Conservation (phyloP, 2,329 filamentous ascomycete genomes). For the Clarireedia monteithiana region DNA sequence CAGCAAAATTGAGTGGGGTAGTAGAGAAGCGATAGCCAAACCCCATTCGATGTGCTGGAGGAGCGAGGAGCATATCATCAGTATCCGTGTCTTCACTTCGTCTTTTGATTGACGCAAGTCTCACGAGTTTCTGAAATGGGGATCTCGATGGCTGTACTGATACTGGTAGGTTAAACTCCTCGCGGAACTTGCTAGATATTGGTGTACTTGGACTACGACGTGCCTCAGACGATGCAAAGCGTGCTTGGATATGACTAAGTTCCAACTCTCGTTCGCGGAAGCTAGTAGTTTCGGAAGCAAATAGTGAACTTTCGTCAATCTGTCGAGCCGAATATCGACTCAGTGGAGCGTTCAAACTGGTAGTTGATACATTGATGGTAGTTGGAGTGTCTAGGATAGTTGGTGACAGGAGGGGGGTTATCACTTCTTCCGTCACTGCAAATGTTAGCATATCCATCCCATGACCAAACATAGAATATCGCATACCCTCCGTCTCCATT, state of each 20-base stretch:
- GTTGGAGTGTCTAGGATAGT: constrained; percentile 1
- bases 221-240: constrained; percentile 19
- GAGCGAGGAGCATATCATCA: background rate
- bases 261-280: constrained; percentile 24
- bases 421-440: background rate
- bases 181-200: constrained; percentile 25
- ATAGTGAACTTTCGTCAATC: constrained; percentile 20
- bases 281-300: constrained; percentile 24
- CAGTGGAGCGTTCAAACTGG: constrained; percentile 12
- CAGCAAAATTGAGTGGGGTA: background rate
- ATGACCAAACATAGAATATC: background rate
- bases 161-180: constrained; percentile 23
- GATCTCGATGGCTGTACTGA: background rate
- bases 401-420: background rate
- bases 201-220: constrained; percentile 18
- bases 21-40: constrained; percentile 13
- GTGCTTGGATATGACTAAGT: constrained; percentile 17
- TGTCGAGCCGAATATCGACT: constrained; percentile 11
- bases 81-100: background rate
- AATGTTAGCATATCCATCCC: background rate
- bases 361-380: constrained; percentile 12
- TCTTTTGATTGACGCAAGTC: constrained; percentile 2
- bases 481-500: constrained; percentile 5
- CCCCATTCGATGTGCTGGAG: constrained; percentile 2
- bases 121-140: constrained; percentile 8